Percentiles rank a stretch among this genome's conserved stretches.
Conservation (phyloP, 192 early-diverging fungal species). For the Coemansia sp. region DNA sequence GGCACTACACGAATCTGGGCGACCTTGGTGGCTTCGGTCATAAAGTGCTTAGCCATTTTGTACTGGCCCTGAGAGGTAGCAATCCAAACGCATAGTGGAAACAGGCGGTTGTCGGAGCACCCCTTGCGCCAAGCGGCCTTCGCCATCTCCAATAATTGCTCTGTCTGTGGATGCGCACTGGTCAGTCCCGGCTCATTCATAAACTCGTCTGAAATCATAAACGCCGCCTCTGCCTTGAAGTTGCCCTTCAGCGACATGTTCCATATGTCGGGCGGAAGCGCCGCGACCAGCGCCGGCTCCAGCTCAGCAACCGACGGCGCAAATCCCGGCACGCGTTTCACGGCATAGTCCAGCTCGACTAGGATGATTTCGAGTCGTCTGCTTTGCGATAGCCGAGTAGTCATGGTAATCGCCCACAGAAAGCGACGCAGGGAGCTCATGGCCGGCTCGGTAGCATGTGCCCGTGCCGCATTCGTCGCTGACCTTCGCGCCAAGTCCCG, state of each 20-base stretch:
- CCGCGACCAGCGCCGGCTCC: slow-evolving; percentile 25
- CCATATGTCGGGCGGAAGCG: slow-evolving; percentile 24
- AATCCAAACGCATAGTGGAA: slow-evolving; percentile 24
- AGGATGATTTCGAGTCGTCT: not conserved
- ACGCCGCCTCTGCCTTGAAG: slow-evolving; percentile 33
- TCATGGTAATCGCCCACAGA: slow-evolving; percentile 27
- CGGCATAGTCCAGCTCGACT: slow-evolving; percentile 12
- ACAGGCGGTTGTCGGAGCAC: slow-evolving; percentile 23
- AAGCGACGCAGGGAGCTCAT: slow-evolving; percentile 23
- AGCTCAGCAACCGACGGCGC: slow-evolving; percentile 17
- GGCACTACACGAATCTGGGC: slow-evolving; percentile 15
- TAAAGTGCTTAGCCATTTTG: not conserved
- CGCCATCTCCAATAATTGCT: slow-evolving; percentile 1
- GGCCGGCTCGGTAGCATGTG: not conserved
- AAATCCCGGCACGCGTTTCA: slow-evolving; percentile 12
- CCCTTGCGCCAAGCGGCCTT: not conserved
- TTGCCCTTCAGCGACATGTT: slow-evolving; percentile 8
- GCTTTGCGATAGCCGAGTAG: not conserved
- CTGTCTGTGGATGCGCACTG: not conserved
- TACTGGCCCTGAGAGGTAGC: slow-evolving; percentile 14
- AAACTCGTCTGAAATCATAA: slow-evolving; percentile 28
- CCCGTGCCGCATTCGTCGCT: not conserved
- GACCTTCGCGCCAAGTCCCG: not conserved
- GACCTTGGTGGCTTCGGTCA: not conserved
- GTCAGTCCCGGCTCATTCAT: not conserved